These are phyloP conservation scores for Exophiala sideris DNA, from an alignment of 2,329 filamentous ascomycete genomes.

Conservation along the genomic window DNA sequence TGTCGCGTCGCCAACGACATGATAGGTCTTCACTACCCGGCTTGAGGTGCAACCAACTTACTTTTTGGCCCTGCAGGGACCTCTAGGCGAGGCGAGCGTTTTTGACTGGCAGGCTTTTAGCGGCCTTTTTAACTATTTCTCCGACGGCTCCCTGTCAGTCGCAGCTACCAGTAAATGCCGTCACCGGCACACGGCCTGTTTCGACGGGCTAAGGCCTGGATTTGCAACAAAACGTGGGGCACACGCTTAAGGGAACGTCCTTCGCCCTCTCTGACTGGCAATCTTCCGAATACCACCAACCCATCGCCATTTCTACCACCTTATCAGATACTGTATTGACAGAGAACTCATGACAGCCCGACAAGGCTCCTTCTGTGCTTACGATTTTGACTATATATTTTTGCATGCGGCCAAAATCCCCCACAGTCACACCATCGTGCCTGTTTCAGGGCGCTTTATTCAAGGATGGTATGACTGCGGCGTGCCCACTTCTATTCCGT, in stretches of 20 bases:
- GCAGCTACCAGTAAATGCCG: not conserved
- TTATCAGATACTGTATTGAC: not conserved
- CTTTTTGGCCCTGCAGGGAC: not conserved
- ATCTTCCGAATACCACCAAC: constrained; percentile 10
- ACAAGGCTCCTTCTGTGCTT: no score
- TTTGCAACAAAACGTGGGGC: constrained; percentile 13
- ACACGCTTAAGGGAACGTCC: not conserved
- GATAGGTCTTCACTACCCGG: not conserved
- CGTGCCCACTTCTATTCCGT: constrained; percentile 14
- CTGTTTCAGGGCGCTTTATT: constrained; percentile 3
- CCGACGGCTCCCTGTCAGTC: constrained; percentile 6
- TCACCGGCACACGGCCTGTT: not conserved
- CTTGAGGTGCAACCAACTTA: no score
- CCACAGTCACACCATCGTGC: not conserved
- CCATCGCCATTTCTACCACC: not conserved
- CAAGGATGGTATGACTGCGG: constrained; percentile 27
- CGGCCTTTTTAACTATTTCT: constrained; percentile 1
- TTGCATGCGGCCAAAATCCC: constrained; percentile 1
- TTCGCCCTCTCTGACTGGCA: constrained; percentile 11
- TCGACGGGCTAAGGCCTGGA: not conserved
- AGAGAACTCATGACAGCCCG: not conserved
- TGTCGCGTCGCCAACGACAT: not conserved
- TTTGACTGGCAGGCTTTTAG: not conserved
- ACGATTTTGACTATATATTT: not conserved
- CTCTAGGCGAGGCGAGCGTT: not conserved